Evolutionary conservation across 768 basidiomycete genomes (phyloP), one percentile per base, ranked within the genome.

Genomic region (Leucocoprinus leucothites): DNA sequence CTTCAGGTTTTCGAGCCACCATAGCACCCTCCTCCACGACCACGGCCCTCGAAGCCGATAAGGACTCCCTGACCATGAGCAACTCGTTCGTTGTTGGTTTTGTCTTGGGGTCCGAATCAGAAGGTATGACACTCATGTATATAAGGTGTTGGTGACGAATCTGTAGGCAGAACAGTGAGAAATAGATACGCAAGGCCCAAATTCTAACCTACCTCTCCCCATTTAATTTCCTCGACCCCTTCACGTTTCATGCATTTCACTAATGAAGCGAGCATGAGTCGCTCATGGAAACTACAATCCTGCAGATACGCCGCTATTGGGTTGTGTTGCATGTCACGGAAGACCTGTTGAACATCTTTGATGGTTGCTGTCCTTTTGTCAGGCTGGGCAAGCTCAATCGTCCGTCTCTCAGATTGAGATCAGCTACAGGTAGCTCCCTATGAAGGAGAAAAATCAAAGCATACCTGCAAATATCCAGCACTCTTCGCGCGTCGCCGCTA

Each of bases 401-500:
- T 86, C 0, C 94, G 88, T 61, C 90, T 91, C 54, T 19, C 6
- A 48, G 9, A n/a, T 9, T n/a, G 28, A 14, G 16, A n/a, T 38
- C 38, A 38, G 38, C 38, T 3, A 28, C 19, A 18, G n/a, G n/a
- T 35, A 3, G 13, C 14, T 14, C 18, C 28, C 4, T 16, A 18
- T 9, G 18, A 28, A 44, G 43, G 21, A 14, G 21, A 44, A n/a
- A 47, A 6, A 42, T 2, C 2, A 5, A 50, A 13, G 69, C 77
- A 48, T 56, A 89, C 85, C 95, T 78, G 72, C 94, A 97, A 44
- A 96, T 89, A 66, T 99, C 97, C 56, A 99, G 75, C 4, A 95
- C 90, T 26, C 95, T 79, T 50, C 97, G 76, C 0, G 97, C 97
- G 67, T 99, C 97, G 24, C 97, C 97, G 54, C 92, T 95, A 56